Conservation (phyloP, 768 basidiomycete species). For the Lactarius evosmus region DNA sequence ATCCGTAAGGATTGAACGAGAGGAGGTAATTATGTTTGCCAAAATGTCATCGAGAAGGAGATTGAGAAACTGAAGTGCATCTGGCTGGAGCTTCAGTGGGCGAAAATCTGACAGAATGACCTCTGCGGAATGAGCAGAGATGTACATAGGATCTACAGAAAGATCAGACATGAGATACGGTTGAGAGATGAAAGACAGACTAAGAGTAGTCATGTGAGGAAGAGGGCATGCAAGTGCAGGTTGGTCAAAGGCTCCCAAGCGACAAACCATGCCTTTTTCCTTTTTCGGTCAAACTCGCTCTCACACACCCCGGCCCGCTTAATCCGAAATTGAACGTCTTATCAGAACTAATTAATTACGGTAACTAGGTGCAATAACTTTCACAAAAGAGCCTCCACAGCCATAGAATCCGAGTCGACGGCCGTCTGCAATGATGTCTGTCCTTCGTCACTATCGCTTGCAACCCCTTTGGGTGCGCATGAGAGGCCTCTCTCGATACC, state of each 20-base stretch:
- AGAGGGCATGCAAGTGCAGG: no score
- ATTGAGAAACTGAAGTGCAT: conserved; percentile 79
- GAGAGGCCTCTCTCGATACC: background rate
- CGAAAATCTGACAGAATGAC: conserved; percentile 90
- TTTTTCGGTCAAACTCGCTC: background rate
- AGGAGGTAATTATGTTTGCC: conserved; percentile 60
- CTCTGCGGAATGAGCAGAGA: conserved; percentile 82
- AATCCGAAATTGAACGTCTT: background rate
- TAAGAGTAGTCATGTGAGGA: background rate
- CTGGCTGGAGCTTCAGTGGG: conserved; percentile 77
- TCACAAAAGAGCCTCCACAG: conserved; percentile 16
- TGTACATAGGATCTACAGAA: conserved; percentile 62
- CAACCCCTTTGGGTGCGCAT: background rate
- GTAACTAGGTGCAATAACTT: background rate
- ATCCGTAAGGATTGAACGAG: conserved; percentile 69
- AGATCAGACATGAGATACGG: background rate
- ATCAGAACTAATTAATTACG: background rate
- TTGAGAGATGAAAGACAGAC: background rate
- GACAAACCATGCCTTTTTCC: background rate
- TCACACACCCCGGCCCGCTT: background rate
- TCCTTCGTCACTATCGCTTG: background rate
- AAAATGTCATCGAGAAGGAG: conserved; percentile 82
- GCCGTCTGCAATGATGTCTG: background rate
- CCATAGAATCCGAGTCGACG: background rate
- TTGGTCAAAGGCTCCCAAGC: background rate